Conservation (phyloP, 176 grass and related monocot genomes). For the Triticum monococcum region DNA sequence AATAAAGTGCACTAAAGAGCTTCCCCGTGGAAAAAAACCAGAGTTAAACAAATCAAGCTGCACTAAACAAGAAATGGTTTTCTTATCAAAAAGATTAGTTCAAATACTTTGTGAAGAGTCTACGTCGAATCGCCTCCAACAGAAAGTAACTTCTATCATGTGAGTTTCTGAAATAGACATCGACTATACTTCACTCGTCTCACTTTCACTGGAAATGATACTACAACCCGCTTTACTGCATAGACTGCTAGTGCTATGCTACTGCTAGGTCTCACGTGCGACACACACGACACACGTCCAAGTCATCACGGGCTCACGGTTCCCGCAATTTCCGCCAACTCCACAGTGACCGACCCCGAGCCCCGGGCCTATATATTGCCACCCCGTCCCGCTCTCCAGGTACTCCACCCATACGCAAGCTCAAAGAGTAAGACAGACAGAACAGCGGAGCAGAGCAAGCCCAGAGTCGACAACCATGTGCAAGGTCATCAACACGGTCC, state of each 20-base stretch:
- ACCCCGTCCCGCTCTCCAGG: not conserved
- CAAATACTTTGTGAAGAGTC: not conserved
- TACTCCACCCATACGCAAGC: not conserved
- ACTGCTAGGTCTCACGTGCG: not conserved
- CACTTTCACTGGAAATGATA: not conserved
- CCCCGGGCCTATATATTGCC: constrained; percentile 21
- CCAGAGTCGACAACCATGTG: constrained; percentile 18
- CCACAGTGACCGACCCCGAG: not conserved
- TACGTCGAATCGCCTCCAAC: not conserved
- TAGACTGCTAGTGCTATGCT: not conserved
- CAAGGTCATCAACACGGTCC: constrained; percentile 28
- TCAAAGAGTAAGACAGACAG: not conserved
- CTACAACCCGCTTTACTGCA: not conserved
- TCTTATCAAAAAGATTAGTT: too few relatives aligned
- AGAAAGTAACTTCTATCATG: not conserved
- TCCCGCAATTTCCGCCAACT: constrained; percentile 5
- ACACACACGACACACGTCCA: not conserved
- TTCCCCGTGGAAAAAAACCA: not conserved
- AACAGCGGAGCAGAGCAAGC: not conserved
- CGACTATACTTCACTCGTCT: not conserved
- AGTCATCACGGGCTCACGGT: not conserved
- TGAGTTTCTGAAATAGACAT: not conserved
- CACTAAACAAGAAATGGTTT: too few relatives aligned
- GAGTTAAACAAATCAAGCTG: too few relatives aligned
- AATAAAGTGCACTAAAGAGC: too few relatives aligned